A percentile compares a stretch with the other conserved stretches of the same genome.
Evolutionary conservation across 1,284 basidiomycete species (phyloP).

Genomic region (Trichosporon ovoides): DNA sequence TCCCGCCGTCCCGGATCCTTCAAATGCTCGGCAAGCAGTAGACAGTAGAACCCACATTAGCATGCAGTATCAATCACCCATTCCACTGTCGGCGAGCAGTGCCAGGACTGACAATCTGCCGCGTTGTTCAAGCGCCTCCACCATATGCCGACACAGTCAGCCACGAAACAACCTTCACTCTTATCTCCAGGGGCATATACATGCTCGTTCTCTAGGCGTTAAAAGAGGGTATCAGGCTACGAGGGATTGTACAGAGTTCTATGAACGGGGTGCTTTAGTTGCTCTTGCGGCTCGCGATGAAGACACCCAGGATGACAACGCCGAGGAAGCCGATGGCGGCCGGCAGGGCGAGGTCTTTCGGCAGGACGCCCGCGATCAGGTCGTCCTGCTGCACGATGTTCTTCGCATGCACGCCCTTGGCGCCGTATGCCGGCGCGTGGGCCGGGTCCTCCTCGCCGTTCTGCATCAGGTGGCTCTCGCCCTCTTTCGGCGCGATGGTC

Average conservation of each 20-base stretch:
- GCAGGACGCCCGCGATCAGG: constrained; percentile 63
- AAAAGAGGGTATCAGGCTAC: neutral
- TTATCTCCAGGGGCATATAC: neutral
- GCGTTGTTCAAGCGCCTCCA: too few relatives aligned
- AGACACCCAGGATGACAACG: constrained; percentile 80
- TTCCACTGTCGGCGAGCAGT: too few relatives aligned
- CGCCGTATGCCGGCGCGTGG: constrained; percentile 37
- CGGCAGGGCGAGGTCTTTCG: constrained; percentile 86
- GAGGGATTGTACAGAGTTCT: neutral
- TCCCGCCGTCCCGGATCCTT: constrained; percentile 20
- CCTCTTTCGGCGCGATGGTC: constrained; percentile 39
- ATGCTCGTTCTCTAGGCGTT: neutral
- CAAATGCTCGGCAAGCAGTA: constrained; percentile 21
- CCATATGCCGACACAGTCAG: too few relatives aligned
- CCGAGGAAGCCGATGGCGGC: constrained; percentile 94
- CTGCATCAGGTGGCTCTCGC: constrained; percentile 28
- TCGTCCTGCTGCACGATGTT: constrained; percentile 42
- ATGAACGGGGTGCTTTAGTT: constrained; percentile 18
- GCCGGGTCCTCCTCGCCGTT: constrained; percentile 36
- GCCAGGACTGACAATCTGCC: too few relatives aligned
- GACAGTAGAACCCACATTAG: neutral
- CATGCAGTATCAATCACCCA: neutral
- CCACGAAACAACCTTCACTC: too few relatives aligned
- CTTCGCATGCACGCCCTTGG: constrained; percentile 47
- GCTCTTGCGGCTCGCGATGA: constrained; percentile 54